Percentiles rank a stretch among this genome's conserved stretches.
Conservation (phyloP, 805 yeast species). For the Yamadazyma insecticola region DNA sequence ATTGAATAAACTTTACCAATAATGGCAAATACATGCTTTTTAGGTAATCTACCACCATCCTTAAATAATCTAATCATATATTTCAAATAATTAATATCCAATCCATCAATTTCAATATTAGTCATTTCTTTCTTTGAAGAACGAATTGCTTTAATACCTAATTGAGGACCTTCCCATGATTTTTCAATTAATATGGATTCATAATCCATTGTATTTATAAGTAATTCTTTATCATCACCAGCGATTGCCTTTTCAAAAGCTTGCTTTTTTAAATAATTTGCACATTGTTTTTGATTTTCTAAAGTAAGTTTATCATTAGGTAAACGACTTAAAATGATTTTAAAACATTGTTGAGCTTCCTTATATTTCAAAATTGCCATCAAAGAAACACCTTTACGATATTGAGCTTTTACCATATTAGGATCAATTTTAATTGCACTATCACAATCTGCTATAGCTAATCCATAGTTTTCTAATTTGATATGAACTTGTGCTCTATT, state of each 20-base stretch:
- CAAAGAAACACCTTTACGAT: slow-evolving; percentile 79
- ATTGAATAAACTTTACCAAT: slow-evolving; percentile 65
- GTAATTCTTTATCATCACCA: slow-evolving; percentile 54
- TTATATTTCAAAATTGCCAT: slow-evolving; percentile 73
- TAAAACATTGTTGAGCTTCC: slow-evolving; percentile 68
- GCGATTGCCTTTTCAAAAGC: slow-evolving; percentile 88
- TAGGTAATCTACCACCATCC: slow-evolving; percentile 70
- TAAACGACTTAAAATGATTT: slow-evolving; percentile 51
- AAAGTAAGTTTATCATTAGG: slow-evolving; percentile 70
- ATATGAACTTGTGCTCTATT: slow-evolving; percentile 90
- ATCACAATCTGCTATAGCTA: slow-evolving; percentile 76
- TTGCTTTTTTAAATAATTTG: slow-evolving; percentile 59
- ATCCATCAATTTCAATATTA: slow-evolving; percentile 30
- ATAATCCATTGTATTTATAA: slow-evolving; percentile 45
- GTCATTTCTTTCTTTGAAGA: slow-evolving; percentile 16
- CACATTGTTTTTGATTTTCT: slow-evolving; percentile 58
- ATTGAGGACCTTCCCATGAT: slow-evolving; percentile 54
- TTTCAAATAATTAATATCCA: slow-evolving; percentile 53
- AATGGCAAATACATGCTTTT: slow-evolving; percentile 77
- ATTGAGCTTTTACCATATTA: slow-evolving; percentile 71
- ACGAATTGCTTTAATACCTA: slow-evolving; percentile 38
- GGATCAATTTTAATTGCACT: slow-evolving; percentile 65
- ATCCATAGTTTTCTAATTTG: slow-evolving; percentile 81
- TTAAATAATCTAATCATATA: slow-evolving; percentile 69
- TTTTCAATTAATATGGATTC: slow-evolving; percentile 47